Evolutionary conservation across 2,329 filamentous ascomycete genomes (phyloP).

Genomic region (Cytospora chrysosperma): DNA sequence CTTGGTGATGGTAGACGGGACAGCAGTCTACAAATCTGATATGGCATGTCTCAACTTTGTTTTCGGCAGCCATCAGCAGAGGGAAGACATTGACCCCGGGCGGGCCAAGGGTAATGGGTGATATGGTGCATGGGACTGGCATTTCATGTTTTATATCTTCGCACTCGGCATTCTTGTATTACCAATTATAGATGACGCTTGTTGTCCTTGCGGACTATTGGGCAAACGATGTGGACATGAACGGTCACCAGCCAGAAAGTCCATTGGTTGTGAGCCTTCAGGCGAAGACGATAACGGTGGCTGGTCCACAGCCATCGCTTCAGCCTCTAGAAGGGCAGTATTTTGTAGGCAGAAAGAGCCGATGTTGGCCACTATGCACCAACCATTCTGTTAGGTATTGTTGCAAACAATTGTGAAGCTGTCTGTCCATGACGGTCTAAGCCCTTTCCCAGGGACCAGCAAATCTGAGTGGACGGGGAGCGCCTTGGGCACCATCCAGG

Average conservation of each 20-base stretch:
- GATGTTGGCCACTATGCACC: not conserved
- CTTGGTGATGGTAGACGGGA: slow-evolving; percentile 10
- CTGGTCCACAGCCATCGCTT: not conserved
- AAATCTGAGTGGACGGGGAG: not conserved
- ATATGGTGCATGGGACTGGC: not conserved
- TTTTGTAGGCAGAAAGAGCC: not conserved
- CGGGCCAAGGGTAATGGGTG: not conserved
- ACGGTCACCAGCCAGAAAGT: not conserved
- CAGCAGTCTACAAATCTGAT: slow-evolving; percentile 20
- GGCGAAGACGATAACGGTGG: not conserved
- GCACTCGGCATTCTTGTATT: not conserved
- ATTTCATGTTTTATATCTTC: not conserved
- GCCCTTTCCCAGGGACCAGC: not conserved
- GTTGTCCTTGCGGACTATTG: not conserved
- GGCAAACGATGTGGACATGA: not conserved
- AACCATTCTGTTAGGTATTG: not conserved
- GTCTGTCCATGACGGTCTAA: not conserved
- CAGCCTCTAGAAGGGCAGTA: not conserved
- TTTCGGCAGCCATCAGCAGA: not conserved
- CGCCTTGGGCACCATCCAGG: not conserved
- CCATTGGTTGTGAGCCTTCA: not conserved
- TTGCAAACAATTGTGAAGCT: not conserved
- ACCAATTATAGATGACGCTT: not conserved
- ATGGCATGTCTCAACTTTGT: not conserved
- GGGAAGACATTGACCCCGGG: not conserved